Base-by-base conservation (phyloP, 495 filamentous ascomycete genomes). In the Penicillium subrubescens region DNA sequence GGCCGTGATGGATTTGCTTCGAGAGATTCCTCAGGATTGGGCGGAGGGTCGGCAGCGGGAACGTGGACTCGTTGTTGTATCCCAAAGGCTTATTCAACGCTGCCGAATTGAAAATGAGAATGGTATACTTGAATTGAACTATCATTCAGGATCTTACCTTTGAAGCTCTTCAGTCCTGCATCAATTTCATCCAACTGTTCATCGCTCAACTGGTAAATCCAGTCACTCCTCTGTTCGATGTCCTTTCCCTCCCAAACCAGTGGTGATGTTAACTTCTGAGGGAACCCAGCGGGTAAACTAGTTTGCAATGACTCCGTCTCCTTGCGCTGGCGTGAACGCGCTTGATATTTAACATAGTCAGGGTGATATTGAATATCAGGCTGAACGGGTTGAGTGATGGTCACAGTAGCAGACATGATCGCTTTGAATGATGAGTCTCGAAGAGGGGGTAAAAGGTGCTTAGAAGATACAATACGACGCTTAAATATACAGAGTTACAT, bases 181-280 rank as follows among this genome's bases (percentile, higher is more conserved):
- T 89, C 81, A 35, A 90, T 82, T 69, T 89, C 88, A 23, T 76
- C 74, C 5, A 88, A 60, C 58, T 89, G 78, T 5, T 71, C 67
- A 37, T 71, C 71, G 27, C 62, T 84, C 43, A 88, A 70, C 23
- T 75, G 59, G 54, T 83, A 84, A 25, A 79, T 80, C 83, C 84
- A 88, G 63, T 86, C 75, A 62, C 79, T 81, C 1, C 70, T 71
- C 12, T 84, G 76, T 31, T 72, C 76, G 14, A 88, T 66, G 29
- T 79, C 81, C 48, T 80, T 73, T 1, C 84, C 84, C 55, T 87
- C 85, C 87, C 87, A 90, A 0, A 87, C 86, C 1, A 89, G 72
- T 2, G 80, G 71, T 0, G 82, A 84, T 0, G 67, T 67, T 14
- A 89, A 60, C 39, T 82, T 48, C 27, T 69, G 31, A 14, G 87